phyloP scores from a whole-genome alignment of 805 yeast species.

The Wickerhamomyces subpelliculosus region DNA sequence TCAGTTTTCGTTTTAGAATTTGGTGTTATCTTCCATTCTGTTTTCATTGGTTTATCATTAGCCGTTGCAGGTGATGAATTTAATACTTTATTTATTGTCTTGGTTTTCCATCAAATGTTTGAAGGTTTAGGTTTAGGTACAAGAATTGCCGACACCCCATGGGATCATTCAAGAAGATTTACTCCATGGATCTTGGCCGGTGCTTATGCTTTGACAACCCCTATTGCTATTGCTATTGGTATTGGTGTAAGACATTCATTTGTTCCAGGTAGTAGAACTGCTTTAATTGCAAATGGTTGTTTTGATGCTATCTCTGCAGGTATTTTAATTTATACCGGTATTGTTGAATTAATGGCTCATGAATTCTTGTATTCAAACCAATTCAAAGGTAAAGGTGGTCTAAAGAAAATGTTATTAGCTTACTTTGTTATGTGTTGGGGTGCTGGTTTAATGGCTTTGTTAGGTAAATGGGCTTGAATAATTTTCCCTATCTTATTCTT shows the following conservation, averaged over 20 bases:
- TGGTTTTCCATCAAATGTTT: constrained; percentile 71
- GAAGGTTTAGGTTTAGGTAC: constrained; percentile 86
- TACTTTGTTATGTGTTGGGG: constrained; percentile 50
- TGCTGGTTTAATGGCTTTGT: constrained; percentile 71
- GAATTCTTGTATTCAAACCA: constrained; percentile 60
- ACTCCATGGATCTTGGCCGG: constrained; percentile 56
- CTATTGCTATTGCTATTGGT: constrained; percentile 74
- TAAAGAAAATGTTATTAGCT: constrained; percentile 44
- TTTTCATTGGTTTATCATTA: constrained; percentile 71
- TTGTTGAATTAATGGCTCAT: constrained; percentile 75
- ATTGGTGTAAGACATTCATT: constrained; percentile 63
- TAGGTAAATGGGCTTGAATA: constrained; percentile 67
- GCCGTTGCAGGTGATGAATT: constrained; percentile 78
- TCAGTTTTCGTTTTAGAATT: constrained; percentile 60
- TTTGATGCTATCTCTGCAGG: constrained; percentile 78
- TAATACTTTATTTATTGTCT: constrained; percentile 60
- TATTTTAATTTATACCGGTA: constrained; percentile 66
- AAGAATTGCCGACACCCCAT: constrained; percentile 50
- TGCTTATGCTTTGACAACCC: constrained; percentile 53
- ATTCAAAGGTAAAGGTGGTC: constrained; percentile 53
- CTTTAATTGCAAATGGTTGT: constrained; percentile 61
- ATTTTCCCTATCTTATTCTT: neutral
- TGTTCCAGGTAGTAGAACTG: constrained; percentile 49
- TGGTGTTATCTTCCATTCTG: constrained; percentile 78
- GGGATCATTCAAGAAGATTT: constrained; percentile 27